phyloP scores from a whole-genome alignment of 164 flowering plant species.

The Vitis rotundifolia region DNA sequence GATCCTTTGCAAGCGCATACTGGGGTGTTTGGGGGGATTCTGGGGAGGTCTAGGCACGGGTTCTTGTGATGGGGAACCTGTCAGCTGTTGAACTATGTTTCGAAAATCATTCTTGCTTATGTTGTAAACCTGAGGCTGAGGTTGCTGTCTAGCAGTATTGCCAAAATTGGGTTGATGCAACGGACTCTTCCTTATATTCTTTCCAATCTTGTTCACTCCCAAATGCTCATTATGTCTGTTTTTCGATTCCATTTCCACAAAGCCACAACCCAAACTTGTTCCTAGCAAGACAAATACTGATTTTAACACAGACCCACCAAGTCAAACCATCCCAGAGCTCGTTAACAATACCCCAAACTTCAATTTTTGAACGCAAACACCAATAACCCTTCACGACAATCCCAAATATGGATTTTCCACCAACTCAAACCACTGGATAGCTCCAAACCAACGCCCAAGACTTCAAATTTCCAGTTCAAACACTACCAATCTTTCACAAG shows the following conservation, averaged over 20 bases:
- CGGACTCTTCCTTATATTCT: constrained; percentile 89
- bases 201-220: constrained; percentile 91
- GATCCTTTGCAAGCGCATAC: constrained; percentile 72
- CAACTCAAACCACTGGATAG: neutral
- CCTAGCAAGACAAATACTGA: neutral
- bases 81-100: constrained; percentile 83
- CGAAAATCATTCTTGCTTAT: constrained; percentile 93
- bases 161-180: constrained; percentile 77
- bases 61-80: constrained; percentile 86
- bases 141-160: constrained; percentile 53
- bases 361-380: constrained; percentile 10
- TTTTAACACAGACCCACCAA: neutral
- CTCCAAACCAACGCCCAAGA: no score
- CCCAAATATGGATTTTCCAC: no score
- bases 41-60: constrained; percentile 60
- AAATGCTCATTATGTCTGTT: constrained; percentile 63
- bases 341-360: neutral
- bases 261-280: neutral
- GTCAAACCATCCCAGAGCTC: constrained; percentile 11
- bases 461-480: no score
- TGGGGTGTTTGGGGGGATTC: constrained; percentile 66
- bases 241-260: constrained; percentile 46
- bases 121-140: constrained; percentile 94
- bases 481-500: no score
- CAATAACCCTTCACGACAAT: no score